Evolutionary conservation across 352 stramenopile genomes (phyloP), one percentile per base, ranked within the genome.

Genomic region (Plasmopara viticola): DNA sequence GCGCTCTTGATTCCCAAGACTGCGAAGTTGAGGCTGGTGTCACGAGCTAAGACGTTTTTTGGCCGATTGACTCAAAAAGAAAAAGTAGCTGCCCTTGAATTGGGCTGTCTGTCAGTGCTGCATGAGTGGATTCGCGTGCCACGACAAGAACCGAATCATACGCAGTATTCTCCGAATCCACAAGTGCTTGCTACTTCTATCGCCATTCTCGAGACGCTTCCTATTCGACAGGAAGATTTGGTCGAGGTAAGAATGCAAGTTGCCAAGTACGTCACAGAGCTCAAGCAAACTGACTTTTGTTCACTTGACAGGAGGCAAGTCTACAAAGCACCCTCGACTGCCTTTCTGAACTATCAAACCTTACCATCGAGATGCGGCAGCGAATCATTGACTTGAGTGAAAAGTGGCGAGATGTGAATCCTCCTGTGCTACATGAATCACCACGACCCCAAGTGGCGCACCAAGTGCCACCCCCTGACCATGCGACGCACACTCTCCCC

Each of bases 1-100:
- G 63, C 82, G 14, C 48, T 90, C 25, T 68, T 69, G 15, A 90
- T 90, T 40, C 77, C 83, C 3, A 94, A 91, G 40, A 91, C 80
- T 0, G 77, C 73, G 13, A 84, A 82, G 34, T 47, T 94, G 49
- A 66, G 83, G 4, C 50, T 91, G 9, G 73, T 91, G 18, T 87
- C 80, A 3, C 62, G 57, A 1, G 74, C 88, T 9, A 94, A 91
- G 53, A 66, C 70, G 0, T 94, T 90, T 55, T 91, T 90, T 30
- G 53, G 47, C 0, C 60, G 68, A 20, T 61, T 91, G 2, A 87
- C 81, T 44, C 48, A 58, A 15, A 74, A 73, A 18, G 76, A 94
- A 53, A 70, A 64, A 17, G 14, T 64, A 3, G 62, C 62, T 28
- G 70, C 78, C 42, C 61, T 94, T 7, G 74, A 90, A 15, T 56